phyloP scores from a whole-genome alignment of 805 yeast species.

The Schwanniomyces yamadae region DNA sequence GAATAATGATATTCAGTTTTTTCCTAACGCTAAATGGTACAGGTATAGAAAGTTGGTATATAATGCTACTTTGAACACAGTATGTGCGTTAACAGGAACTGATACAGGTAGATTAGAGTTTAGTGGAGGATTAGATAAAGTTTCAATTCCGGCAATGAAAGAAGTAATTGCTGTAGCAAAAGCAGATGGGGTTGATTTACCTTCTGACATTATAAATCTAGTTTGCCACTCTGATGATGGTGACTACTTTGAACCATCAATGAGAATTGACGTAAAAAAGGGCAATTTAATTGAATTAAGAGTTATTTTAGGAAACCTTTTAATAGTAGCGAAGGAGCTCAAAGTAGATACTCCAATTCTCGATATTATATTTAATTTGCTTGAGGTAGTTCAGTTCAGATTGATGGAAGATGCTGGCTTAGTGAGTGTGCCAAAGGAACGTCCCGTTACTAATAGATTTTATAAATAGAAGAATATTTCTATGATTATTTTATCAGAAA shows the following conservation, averaged over 20 bases:
- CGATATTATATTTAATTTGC: slow-evolving; percentile 15
- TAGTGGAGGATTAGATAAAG: slow-evolving; percentile 18
- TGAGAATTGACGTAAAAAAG: slow-evolving; percentile 66
- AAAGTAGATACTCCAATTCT: slow-evolving; percentile 19
- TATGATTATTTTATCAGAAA: no score
- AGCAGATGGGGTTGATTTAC: slow-evolving; percentile 21
- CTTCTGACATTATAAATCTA: slow-evolving; percentile 12
- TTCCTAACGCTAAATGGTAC: slow-evolving; percentile 43
- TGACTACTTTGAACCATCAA: slow-evolving; percentile 64
- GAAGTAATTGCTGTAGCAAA: slow-evolving; percentile 22
- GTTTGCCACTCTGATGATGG: slow-evolving; percentile 46
- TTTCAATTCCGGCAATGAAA: slow-evolving; percentile 17
- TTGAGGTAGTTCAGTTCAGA: slow-evolving; percentile 18
- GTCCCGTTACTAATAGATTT: slow-evolving; percentile 11
- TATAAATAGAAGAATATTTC: no score
- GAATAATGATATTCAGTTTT: slow-evolving; percentile 38
- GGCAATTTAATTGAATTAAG: slow-evolving; percentile 71
- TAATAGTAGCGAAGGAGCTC: slow-evolving; percentile 17
- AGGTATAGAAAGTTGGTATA: slow-evolving; percentile 23
- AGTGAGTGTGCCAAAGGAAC: slow-evolving; percentile 13
- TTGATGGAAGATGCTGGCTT: slow-evolving; percentile 18
- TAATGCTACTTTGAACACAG: slow-evolving; percentile 24
- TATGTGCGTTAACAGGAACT: slow-evolving; percentile 18
- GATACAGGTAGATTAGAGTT: slow-evolving; percentile 22
- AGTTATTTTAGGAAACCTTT: slow-evolving; percentile 61